These are phyloP conservation scores for Platismatia glauca DNA, from an alignment of 495 filamentous ascomycete species.

Conservation along the genomic window DNA sequence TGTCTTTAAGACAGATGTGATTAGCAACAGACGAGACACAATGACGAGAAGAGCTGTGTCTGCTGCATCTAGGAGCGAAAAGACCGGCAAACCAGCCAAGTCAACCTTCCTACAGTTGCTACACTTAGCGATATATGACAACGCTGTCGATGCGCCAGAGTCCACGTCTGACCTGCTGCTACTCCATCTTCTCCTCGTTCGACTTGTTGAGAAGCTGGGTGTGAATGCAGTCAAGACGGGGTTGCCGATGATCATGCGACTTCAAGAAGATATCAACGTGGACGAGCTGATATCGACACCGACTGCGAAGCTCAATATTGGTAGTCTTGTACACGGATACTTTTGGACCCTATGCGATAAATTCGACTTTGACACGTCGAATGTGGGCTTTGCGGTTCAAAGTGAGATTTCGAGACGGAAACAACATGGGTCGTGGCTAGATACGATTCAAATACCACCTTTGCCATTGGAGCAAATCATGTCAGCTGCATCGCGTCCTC, in stretches of 20 bases:
- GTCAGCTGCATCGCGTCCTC: constrained; percentile 25
- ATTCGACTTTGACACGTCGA: constrained; percentile 64
- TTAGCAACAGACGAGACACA: constrained; percentile 31
- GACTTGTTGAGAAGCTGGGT: constrained; percentile 66
- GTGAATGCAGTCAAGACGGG: constrained; percentile 72
- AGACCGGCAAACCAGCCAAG: constrained; percentile 42
- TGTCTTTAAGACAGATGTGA: constrained; percentile 25
- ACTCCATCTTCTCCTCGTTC: constrained; percentile 63
- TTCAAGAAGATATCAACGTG: constrained; percentile 73
- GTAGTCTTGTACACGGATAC: constrained; percentile 79
- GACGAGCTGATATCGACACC: constrained; percentile 45
- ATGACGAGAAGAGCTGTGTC: constrained; percentile 58
- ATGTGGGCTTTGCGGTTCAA: constrained; percentile 57
- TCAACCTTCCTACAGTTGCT: constrained; percentile 74
- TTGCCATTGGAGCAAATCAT: constrained; percentile 39
- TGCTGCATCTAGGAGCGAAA: constrained; percentile 56
- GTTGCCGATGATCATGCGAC: constrained; percentile 75
- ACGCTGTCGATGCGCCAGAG: constrained; percentile 60
- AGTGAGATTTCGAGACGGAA: constrained; percentile 67
- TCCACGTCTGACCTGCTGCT: constrained; percentile 64
- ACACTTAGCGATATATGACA: constrained; percentile 80
- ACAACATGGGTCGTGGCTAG: constrained; percentile 65
- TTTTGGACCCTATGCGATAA: constrained; percentile 67
- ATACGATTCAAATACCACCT: constrained; percentile 50
- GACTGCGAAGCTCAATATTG: constrained; percentile 61